A percentile compares a stretch with the other conserved stretches of the same genome.
Evolutionary conservation across 805 yeast genomes (phyloP).

Genomic region (Kodamaea laetipori): DNA sequence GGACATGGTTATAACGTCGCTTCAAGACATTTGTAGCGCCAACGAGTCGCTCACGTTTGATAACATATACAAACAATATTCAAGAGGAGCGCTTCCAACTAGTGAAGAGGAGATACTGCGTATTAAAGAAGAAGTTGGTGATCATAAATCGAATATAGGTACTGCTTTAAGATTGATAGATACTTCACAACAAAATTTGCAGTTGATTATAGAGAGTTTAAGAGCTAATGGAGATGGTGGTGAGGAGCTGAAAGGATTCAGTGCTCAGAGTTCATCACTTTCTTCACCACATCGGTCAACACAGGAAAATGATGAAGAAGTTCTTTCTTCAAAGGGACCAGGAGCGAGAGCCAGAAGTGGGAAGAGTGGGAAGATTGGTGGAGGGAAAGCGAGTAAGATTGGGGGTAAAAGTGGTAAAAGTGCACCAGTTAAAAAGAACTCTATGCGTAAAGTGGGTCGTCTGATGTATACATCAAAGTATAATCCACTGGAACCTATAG

Average conservation of each 20-base stretch:
- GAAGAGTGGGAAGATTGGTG: constrained; percentile 13
- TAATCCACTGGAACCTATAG: constrained; percentile 59
- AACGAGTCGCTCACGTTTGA: constrained; percentile 59
- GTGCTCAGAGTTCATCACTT: constrained; percentile 3
- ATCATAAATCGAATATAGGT: constrained; percentile 60
- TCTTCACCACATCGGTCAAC: constrained; percentile 4
- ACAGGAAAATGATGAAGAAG: constrained; percentile 13
- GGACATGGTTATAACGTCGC: constrained; percentile 65
- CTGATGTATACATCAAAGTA: constrained; percentile 55
- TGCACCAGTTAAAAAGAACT: constrained; percentile 17
- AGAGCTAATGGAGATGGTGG: constrained; percentile 21
- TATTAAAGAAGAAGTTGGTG: constrained; percentile 44
- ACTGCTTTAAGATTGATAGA: constrained; percentile 45
- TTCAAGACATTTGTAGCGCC: constrained; percentile 67
- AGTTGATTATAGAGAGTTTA: constrained; percentile 40
- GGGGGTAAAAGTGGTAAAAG: constrained; percentile 15
- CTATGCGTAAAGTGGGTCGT: constrained; percentile 36
- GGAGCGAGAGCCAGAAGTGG: constrained; percentile 6
- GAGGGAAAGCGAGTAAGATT: constrained; percentile 13
- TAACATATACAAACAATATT: constrained; percentile 29
- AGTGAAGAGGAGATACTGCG: constrained; percentile 42
- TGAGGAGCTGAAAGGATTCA: background rate
- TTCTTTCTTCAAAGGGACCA: constrained; percentile 2
- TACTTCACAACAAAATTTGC: constrained; percentile 49
- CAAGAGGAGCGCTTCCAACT: constrained; percentile 26